Conservation (phyloP, 805 yeast species). For the Clavispora santaluciae region DNA sequence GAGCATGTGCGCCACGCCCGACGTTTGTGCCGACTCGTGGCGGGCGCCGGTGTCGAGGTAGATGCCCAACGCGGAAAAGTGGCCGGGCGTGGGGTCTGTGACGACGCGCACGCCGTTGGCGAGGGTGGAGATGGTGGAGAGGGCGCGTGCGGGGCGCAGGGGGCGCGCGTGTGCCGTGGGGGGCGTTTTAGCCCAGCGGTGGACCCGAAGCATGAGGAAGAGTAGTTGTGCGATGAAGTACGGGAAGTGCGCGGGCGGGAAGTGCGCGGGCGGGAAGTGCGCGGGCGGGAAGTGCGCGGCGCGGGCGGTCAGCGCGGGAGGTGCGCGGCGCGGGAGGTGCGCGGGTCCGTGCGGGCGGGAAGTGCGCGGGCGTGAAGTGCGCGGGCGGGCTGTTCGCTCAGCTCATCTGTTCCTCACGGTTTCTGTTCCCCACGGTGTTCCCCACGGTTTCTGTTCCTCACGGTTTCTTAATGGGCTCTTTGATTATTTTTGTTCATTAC, state of each 20-base stretch:
- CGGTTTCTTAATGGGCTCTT: no score
- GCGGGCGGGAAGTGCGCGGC: no score
- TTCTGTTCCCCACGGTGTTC: no score
- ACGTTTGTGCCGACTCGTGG: constrained; percentile 53
- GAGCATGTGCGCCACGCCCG: constrained; percentile 77
- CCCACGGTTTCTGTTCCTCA: no score
- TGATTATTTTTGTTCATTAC: no score
- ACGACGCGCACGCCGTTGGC: constrained; percentile 78
- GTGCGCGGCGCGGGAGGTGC: not conserved
- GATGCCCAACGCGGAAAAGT: constrained; percentile 85
- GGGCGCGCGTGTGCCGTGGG: not conserved
- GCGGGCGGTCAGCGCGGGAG: no score
- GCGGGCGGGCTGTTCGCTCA: no score
- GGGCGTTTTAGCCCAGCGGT: not conserved
- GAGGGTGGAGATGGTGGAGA: constrained; percentile 34
- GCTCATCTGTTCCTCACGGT: no score
- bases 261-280: no score
- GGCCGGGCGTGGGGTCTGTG: constrained; percentile 82
- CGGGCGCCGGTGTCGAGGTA: constrained; percentile 90
- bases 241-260: not conserved
- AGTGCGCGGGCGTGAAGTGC: no score
- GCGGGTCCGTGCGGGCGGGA: not conserved
- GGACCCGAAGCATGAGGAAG: not conserved
- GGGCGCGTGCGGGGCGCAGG: constrained; percentile 13
- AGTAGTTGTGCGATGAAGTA: not conserved